phyloP scores from a whole-genome alignment of 257 asterid genomes.

The Osmanthus fragrans region DNA sequence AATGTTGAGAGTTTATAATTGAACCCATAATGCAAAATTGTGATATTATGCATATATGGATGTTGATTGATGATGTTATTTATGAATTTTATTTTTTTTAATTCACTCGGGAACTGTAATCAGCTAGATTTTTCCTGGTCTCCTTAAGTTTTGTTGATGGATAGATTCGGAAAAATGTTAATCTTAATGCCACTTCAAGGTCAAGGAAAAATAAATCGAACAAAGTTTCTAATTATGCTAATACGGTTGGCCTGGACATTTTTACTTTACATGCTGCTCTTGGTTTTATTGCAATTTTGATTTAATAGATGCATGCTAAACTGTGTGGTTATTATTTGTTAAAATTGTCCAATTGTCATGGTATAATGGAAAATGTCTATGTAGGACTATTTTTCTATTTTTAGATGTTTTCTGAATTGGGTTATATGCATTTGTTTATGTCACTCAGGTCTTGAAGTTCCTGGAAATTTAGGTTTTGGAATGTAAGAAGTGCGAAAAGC shows the following conservation, averaged over 20 bases:
- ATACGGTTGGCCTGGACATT: neutral
- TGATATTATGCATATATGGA: neutral
- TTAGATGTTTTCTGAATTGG: neutral
- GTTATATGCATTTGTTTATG: slow-evolving; percentile 1
- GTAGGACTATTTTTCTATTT: slow-evolving; percentile 2
- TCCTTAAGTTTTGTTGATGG: neutral
- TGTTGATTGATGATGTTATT: neutral
- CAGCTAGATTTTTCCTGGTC: neutral
- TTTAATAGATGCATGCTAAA: slow-evolving; percentile 1
- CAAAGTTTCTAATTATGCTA: neutral
- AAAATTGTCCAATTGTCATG: neutral
- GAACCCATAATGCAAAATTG: neutral
- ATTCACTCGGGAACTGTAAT: neutral
- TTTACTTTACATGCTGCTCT: neutral
- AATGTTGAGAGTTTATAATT: neutral
- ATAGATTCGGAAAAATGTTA: neutral
- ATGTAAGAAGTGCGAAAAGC: neutral
- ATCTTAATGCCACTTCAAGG: neutral
- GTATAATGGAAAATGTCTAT: slow-evolving; percentile 10
- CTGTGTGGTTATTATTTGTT: slow-evolving; percentile 8
- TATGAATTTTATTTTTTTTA: neutral
- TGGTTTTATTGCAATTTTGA: slow-evolving; percentile 19
- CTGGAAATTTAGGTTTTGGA: neutral
- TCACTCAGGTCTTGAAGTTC: neutral
- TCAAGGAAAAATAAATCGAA: neutral